Conservation (phyloP, 2,329 filamentous ascomycete genomes). For the Mycocentrospora acerina region DNA sequence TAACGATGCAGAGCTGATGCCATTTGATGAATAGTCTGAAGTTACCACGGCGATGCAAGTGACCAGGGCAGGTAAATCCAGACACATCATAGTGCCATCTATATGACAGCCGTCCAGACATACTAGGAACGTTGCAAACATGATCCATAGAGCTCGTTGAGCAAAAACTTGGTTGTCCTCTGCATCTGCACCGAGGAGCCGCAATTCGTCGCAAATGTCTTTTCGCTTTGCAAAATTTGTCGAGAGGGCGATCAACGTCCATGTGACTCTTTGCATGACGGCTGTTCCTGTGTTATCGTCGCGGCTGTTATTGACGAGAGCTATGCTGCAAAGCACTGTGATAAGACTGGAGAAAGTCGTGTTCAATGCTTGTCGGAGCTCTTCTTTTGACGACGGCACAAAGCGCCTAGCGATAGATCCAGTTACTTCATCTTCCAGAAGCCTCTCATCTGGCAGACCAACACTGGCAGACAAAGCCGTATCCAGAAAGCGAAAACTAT, state of each 20-base stretch:
- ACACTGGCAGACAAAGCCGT: constrained; percentile 30
- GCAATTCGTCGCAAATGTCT: constrained; percentile 25
- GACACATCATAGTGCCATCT: constrained; percentile 2
- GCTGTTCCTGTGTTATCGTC: constrained; percentile 16
- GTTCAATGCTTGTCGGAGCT: constrained; percentile 35
- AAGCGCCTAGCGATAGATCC: constrained; percentile 20
- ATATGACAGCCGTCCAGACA: constrained; percentile 18
- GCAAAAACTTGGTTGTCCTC: constrained; percentile 32
- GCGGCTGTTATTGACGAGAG: constrained; percentile 24
- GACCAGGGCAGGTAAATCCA: constrained; percentile 13
- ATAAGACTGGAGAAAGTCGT: constrained; percentile 40
- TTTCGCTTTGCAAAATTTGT: constrained; percentile 25
- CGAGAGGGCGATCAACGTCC: constrained; percentile 25
- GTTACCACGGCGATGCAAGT: constrained; percentile 22
- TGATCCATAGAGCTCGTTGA: constrained; percentile 30
- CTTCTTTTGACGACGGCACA: constrained; percentile 25
- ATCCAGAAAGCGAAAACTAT: constrained; percentile 34
- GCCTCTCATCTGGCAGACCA: constrained; percentile 28
- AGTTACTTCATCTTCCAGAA: constrained; percentile 19
- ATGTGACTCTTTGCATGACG: constrained; percentile 19
- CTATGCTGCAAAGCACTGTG: constrained; percentile 37
- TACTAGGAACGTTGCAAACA: constrained; percentile 27
- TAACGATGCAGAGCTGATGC: constrained; percentile 21
- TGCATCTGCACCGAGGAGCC: constrained; percentile 19
- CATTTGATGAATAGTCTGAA: constrained; percentile 22